Evolutionary conservation across 1,139 yeast genomes (phyloP).

Genomic region (Citeromyces hawaiiensis): DNA sequence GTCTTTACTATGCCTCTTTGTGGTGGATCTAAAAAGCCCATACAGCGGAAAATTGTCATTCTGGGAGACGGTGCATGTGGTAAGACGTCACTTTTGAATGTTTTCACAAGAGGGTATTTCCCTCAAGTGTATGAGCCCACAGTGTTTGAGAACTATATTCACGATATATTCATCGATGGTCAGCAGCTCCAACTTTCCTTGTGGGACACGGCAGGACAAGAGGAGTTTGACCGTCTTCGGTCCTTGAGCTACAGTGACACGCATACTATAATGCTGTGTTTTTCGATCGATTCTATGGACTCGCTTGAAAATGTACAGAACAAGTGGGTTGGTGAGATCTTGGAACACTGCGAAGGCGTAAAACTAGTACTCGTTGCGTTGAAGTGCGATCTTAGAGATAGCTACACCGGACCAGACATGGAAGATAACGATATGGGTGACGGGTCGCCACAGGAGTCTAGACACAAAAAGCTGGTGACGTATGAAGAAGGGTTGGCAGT

Average conservation of each 20-base stretch:
- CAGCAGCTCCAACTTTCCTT: slow-evolving; percentile 84
- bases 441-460: slow-evolving; percentile 12
- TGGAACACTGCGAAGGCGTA: slow-evolving; percentile 95
- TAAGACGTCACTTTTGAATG: slow-evolving; percentile 82
- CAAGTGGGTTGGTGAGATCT: slow-evolving; percentile 94
- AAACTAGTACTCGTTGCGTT: slow-evolving; percentile 86
- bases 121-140: slow-evolving; percentile 99
- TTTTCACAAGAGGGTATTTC: slow-evolving; percentile 93
- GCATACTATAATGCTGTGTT: slow-evolving; percentile 93
- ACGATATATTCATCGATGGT: slow-evolving; percentile 91
- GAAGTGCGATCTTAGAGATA: slow-evolving; percentile 80
- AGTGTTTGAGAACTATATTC: slow-evolving; percentile 94
- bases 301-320: slow-evolving; percentile 89
- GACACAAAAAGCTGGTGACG: slow-evolving; percentile 43
- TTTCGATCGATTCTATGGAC: slow-evolving; percentile 87
- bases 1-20: slow-evolving; percentile 43
- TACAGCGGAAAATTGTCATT: slow-evolving; percentile 88
- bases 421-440: slow-evolving; percentile 9
- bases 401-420: slow-evolving; percentile 18
- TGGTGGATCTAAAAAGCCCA: slow-evolving; percentile 54
- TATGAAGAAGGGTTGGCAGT: slow-evolving; percentile 78
- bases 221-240: slow-evolving; percentile 88
- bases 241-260: slow-evolving; percentile 89
- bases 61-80: slow-evolving; percentile 98
- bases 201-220: slow-evolving; percentile 99